Evolutionary conservation across 139 green algal species (phyloP).

Genomic region (Chlorella sorokiniana): DNA sequence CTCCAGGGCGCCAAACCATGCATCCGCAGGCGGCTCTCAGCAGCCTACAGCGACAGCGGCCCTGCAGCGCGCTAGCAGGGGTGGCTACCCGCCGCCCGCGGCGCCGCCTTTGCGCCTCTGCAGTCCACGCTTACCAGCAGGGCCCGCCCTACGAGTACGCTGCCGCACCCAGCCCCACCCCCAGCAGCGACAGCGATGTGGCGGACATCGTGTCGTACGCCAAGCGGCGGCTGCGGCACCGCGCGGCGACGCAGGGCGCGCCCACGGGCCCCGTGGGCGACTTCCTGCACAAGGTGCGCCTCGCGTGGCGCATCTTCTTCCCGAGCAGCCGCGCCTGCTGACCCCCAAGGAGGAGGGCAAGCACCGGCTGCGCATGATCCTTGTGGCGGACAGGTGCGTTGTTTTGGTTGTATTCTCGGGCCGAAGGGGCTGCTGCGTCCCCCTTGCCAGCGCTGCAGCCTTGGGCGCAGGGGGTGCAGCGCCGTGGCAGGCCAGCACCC

Average conservation of each 20-base stretch:
- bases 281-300: conserved; percentile 48
- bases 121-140: background rate
- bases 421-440: no score
- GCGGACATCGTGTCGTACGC: conserved; percentile 19
- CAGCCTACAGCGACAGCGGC: conserved; percentile 2
- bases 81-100: background rate
- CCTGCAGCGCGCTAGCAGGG: background rate
- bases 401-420: no score
- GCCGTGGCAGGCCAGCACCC: background rate
- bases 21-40: background rate
- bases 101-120: background rate
- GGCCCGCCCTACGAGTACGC: background rate
- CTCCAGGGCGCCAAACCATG: background rate
- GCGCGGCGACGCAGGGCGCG: background rate
- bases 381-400: conserved; percentile 74
- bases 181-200: background rate
- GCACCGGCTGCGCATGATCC: conserved; percentile 78
- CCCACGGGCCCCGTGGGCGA: conserved; percentile 7
- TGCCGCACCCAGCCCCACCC: background rate
- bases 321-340: conserved; percentile 37
- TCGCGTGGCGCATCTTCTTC: conserved; percentile 67
- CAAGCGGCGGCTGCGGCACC: conserved; percentile 9
- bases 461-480: no score
- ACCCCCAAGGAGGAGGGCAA: conserved; percentile 63
- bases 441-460: no score